Conservation (phyloP, 441 rosid genomes). For the Pelargonium citronellum region DNA sequence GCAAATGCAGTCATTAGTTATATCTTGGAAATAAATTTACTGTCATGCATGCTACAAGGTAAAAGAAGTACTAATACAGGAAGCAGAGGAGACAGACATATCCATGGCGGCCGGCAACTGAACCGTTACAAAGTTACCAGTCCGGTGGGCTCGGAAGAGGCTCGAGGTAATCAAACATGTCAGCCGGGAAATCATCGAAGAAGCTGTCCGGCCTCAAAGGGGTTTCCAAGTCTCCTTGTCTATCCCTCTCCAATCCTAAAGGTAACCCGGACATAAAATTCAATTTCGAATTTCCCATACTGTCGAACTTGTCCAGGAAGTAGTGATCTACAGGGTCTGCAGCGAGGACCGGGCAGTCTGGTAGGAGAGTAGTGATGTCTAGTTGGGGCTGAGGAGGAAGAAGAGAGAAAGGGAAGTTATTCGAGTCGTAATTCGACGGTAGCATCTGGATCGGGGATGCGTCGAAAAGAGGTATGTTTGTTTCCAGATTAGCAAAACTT, state of each 20-base stretch:
- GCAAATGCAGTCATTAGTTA: too few relatives aligned
- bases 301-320: background rate
- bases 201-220: constrained; percentile 35
- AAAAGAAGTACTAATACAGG: too few relatives aligned
- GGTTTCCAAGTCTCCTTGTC: constrained; percentile 22
- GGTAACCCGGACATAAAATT: constrained; percentile 25
- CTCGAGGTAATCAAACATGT: constrained; percentile 64
- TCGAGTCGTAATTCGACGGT: constrained; percentile 19
- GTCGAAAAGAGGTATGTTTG: constrained; percentile 22
- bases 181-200: constrained; percentile 70
- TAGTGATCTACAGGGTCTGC: background rate
- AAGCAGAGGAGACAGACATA: too few relatives aligned
- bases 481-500: constrained; percentile 26
- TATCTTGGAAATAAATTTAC: too few relatives aligned
- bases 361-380: background rate
- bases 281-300: too few relatives aligned
- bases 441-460: constrained; percentile 20
- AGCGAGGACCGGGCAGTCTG: background rate
- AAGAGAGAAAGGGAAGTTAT: background rate
- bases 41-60: too few relatives aligned
- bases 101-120: too few relatives aligned
- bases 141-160: constrained; percentile 43
- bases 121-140: constrained; percentile 10
- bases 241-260: constrained; percentile 27
- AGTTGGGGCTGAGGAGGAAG: background rate